Conservation (phyloP, 192 early-diverging fungal species). For the Gryganskiella cystojenkinii region DNA sequence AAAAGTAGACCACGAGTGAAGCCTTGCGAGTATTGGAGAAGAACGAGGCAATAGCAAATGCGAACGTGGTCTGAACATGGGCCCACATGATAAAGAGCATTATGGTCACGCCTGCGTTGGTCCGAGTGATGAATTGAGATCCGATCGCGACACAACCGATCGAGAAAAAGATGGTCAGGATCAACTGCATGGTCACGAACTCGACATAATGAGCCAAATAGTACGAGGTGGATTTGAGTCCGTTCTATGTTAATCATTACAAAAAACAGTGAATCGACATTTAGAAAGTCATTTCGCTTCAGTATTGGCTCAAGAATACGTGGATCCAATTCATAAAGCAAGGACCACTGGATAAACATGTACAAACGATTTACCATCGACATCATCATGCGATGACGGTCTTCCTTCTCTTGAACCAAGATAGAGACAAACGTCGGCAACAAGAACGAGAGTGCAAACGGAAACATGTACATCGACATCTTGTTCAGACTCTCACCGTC, state of each 20-base stretch:
- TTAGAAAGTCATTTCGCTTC: background rate
- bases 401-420: conserved; percentile 20
- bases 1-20: conserved; percentile 2
- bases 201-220: conserved; percentile 16
- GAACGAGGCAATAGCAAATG: conserved; percentile 5
- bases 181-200: conserved; percentile 19
- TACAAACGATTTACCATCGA: conserved; percentile 18
- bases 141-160: background rate
- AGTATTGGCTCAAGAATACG: too few species aligned
- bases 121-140: background rate
- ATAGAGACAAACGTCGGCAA: conserved; percentile 15
- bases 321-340: too few species aligned
- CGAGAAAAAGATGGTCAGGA: conserved; percentile 9
- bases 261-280: too few species aligned
- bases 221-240: conserved; percentile 6
- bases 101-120: background rate
- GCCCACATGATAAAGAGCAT: conserved; percentile 14
- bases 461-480: background rate
- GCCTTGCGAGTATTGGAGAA: conserved; percentile 11
- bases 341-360: too few species aligned
- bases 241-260: conserved; percentile 16
- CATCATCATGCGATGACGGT: conserved; percentile 14
- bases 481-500: background rate
- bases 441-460: conserved; percentile 15
- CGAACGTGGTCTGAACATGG: conserved; percentile 1